Evolutionary conservation across 345 rosid genomes (phyloP), one percentile per base, ranked within the genome.

Genomic region (Punica granatum): DNA sequence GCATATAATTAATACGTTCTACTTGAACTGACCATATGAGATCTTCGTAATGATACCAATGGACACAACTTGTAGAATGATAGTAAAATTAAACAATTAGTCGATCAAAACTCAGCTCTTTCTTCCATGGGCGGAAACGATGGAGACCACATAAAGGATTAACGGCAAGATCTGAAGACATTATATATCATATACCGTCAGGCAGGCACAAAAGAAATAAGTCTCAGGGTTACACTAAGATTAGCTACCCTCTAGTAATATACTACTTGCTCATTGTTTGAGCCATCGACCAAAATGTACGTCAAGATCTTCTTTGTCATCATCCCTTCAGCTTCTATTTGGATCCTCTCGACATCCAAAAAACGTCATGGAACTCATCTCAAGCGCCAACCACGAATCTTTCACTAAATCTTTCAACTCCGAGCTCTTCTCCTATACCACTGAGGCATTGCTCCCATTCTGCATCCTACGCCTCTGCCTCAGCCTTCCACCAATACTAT

Each of bases 401-500:
- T n/a, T 49, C 6, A 23, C 56, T 28, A 7, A n/a, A 21, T 49
- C 56, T 49, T 49, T 23, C 56, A 23, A 23, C 58, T 51, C 30
- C 58, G 1, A 46, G 51, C 23, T 46, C 19, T 16, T 46, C 51
- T 46, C 23, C 21, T n/a, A 8, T n/a, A n/a, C 13, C 53, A 7
- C 23, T 23, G 19, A 19, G 53, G 18, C 58, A n/a, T 51, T n/a
- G 2, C 23, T 51, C 1, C 58, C 48, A 63, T 37, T 36, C 30
- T 63, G 66, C 43, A 37, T 37, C 26, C 21, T 23, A 1, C 49
- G 43, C 66, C 66, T 63, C 49, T 63, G 66, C 46, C 66, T 75
- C 31, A 83, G 70, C 79, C 90, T 78, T 75, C 78, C 85, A 63
- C 71, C 81, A 56, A 76, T 81, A 54, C 83, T 76, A 31, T 83